Conservation (phyloP, 148 eudicot genomes). For the Rhododendron griersonianum region DNA sequence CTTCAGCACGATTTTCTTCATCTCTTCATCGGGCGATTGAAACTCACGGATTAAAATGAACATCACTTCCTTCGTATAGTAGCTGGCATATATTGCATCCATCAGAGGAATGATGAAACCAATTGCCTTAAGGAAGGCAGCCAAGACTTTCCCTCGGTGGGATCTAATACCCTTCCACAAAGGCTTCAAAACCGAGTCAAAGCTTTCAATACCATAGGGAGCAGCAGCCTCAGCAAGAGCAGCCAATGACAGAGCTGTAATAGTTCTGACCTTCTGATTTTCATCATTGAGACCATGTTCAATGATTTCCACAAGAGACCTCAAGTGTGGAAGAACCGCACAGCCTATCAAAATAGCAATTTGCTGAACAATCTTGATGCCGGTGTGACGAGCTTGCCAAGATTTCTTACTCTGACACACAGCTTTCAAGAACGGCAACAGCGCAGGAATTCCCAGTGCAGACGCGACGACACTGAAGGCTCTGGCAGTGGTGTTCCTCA, state of each 20-base stretch:
- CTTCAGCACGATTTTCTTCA: conserved; percentile 95
- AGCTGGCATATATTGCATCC: conserved; percentile 97
- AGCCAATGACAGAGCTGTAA: conserved; percentile 90
- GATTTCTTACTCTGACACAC: conserved; percentile 99
- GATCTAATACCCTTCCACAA: conserved; percentile 97
- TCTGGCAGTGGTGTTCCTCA: conserved; percentile 96
- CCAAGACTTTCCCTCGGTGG: conserved; percentile 97
- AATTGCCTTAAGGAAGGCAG: conserved; percentile 94
- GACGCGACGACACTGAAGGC: conserved; percentile 99
- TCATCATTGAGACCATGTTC: conserved; percentile 97
- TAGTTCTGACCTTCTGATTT: conserved; percentile 96
- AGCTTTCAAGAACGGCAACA: conserved; percentile 89
- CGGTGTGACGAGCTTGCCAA: conserved; percentile 99
- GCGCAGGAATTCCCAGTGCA: conserved; percentile 95
- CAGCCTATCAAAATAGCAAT: conserved; percentile 95
- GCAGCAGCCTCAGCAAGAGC: conserved; percentile 99
- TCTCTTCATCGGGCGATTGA: conserved; percentile 98
- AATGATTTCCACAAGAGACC: conserved; percentile 91
- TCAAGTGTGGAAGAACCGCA: conserved; percentile 93
- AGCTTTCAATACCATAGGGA: conserved; percentile 97
- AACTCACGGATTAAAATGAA: conserved; percentile 85
- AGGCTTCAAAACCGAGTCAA: conserved; percentile 95
- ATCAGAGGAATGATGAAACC: conserved; percentile 94
- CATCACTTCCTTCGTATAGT: conserved; percentile 97
- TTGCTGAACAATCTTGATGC: conserved; percentile 96